Conservation (phyloP, 140 eudicot species). For the Flaveria floridana region DNA sequence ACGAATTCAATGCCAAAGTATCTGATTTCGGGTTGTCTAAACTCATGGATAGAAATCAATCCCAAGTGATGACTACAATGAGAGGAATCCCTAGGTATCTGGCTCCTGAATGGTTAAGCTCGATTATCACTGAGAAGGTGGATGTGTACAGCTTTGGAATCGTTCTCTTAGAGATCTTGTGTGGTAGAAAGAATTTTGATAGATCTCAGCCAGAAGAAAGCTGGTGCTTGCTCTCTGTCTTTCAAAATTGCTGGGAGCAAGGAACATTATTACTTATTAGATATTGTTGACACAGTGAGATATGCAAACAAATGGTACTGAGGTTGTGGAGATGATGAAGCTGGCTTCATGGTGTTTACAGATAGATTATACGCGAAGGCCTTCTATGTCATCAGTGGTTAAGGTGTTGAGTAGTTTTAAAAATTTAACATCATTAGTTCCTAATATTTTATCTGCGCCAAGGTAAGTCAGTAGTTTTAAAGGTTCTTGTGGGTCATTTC, state of each 20-base stretch:
- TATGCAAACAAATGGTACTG: conserved; percentile 7
- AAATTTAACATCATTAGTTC: conserved; percentile 17
- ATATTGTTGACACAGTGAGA: conserved; percentile 34
- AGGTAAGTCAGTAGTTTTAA: conserved; percentile 17
- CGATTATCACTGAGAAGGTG: conserved; percentile 14
- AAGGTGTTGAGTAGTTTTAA: conserved; percentile 5
- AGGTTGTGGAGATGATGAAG: conserved; percentile 34
- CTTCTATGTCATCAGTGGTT: conserved; percentile 36
- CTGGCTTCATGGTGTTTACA: conserved; percentile 44
- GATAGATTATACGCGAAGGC: conserved; percentile 29
- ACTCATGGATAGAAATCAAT: conserved; percentile 32
- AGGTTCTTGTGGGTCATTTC: background rate
- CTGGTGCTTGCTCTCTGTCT: background rate
- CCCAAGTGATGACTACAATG: conserved; percentile 35
- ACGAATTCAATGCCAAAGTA: conserved; percentile 30
- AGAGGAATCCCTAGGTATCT: conserved; percentile 45
- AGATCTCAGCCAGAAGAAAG: conserved; percentile 2
- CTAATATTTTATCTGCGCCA: conserved; percentile 38
- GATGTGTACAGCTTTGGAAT: conserved; percentile 19
- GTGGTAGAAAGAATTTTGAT: conserved; percentile 15
- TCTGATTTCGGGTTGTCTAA: conserved; percentile 42
- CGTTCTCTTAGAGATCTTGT: conserved; percentile 17
- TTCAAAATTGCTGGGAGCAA: background rate
- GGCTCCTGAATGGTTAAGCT: conserved; percentile 40
- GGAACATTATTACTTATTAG: conserved; percentile 1